phyloP scores from a whole-genome alignment of 768 basidiomycete genomes.

The Mycena vitilis region DNA sequence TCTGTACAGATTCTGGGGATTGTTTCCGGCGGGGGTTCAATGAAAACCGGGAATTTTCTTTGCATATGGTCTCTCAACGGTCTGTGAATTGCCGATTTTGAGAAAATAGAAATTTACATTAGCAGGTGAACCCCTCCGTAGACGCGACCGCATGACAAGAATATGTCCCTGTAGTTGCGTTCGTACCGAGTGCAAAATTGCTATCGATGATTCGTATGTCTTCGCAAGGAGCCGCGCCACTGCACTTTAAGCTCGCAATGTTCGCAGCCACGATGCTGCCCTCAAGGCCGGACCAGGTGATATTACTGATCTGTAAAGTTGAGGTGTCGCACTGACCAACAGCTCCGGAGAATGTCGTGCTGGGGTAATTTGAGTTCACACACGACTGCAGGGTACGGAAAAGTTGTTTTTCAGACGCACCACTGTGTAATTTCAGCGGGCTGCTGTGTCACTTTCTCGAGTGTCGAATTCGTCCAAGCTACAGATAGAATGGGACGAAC shows the following conservation, averaged over 20 bases:
- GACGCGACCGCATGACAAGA: conserved; percentile 30
- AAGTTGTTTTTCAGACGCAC: background rate
- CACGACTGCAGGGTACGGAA: conserved; percentile 28
- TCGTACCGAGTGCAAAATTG: conserved; percentile 14
- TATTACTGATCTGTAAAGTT: conserved; percentile 47
- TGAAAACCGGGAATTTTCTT: too few species aligned
- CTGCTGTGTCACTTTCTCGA: conserved; percentile 41
- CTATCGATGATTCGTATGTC: conserved; percentile 21
- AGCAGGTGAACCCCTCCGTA: conserved; percentile 24
- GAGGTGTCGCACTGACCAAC: conserved; percentile 49
- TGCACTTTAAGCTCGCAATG: conserved; percentile 46
- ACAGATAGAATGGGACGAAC: background rate
- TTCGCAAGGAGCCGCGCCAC: conserved; percentile 46
- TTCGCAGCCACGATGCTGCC: conserved; percentile 40
- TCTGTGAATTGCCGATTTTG: too few species aligned
- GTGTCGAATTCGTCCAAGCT: conserved; percentile 33
- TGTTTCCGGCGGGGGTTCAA: too few species aligned
- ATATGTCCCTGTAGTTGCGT: conserved; percentile 23
- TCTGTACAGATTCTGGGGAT: background rate
- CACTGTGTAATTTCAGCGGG: conserved; percentile 34
- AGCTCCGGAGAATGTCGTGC: conserved; percentile 48
- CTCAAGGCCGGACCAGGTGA: conserved; percentile 45
- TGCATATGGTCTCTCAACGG: too few species aligned
- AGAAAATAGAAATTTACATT: background rate
- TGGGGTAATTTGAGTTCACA: conserved; percentile 33